These are phyloP conservation scores for Rhodotorula kratochvilovae DNA, from an alignment of 768 basidiomycete species.

Conservation along the genomic window DNA sequence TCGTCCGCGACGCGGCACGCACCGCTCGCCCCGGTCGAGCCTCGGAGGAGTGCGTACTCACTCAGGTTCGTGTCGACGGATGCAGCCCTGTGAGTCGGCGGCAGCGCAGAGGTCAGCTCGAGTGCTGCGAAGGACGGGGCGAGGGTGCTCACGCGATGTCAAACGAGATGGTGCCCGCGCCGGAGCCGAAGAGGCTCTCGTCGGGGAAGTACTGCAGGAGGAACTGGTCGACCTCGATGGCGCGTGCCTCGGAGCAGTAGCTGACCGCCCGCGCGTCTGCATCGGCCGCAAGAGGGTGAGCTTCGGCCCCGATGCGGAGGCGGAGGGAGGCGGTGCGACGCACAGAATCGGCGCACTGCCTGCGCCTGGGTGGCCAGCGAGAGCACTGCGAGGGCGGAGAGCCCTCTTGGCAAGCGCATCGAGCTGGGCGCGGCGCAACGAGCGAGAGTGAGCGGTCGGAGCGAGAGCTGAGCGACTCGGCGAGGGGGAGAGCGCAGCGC, in stretches of 20 bases:
- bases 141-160: slow-evolving; percentile 14
- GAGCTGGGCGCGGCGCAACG: not conserved
- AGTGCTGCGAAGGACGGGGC: not conserved
- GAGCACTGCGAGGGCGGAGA: not conserved
- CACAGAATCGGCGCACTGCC: not conserved
- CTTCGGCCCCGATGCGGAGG: not conserved
- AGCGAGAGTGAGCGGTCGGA: not conserved
- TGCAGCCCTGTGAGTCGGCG: not conserved
- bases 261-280: slow-evolving; percentile 10
- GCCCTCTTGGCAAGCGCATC: not conserved
- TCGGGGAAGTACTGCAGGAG: slow-evolving; percentile 31
- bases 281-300: not conserved
- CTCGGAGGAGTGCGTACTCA: slow-evolving; percentile 8
- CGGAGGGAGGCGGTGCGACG: not conserved
- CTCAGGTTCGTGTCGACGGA: slow-evolving; percentile 50
- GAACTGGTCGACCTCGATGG: slow-evolving; percentile 32
- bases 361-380: not conserved
- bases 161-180: slow-evolving; percentile 17
- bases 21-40: too few species aligned
- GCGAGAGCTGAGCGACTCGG: not conserved
- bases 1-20: too few species aligned
- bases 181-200: not conserved
- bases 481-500: too few species aligned
- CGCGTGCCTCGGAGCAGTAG: slow-evolving; percentile 20
- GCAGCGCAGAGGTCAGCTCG: not conserved